Base-by-base conservation (phyloP, 2,329 filamentous ascomycete species). In the Rhinocladiella mackenziei region DNA sequence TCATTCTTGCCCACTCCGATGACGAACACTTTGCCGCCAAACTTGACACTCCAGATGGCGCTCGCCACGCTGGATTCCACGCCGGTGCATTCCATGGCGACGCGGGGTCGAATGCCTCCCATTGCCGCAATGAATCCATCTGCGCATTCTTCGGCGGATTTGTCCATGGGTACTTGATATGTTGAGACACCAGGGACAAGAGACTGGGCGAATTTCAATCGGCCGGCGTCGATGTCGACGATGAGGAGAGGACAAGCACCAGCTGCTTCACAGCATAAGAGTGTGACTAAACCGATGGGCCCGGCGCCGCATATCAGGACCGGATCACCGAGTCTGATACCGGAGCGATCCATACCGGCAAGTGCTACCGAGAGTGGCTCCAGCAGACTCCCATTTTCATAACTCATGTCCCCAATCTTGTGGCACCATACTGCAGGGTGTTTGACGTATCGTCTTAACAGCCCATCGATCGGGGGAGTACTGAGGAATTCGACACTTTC, bases 11-110 rank as follows among this genome's bases (percentile, higher is more conserved):
- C 92, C 2, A 97, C 89, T 29, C 91, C 91, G 55, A 96, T 94
- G 53, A 97, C 84, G 62, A 97, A 97, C 41, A 97, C 91, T 69
- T 94, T 95, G 58, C 92, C 91, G 55, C 91, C 92, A 60, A 97
- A 97, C 70, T 91, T 94, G 64, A 85, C 80, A 7, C 86, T 83
- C 77, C 89, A 92, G 63, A 96, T 91, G 40, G 89, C 88, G 19
- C 86, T 76, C 4, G 81, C 80, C 60, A 97, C 85, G 65, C 84
- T 89, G 69, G 82, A 87, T 73, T 96, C 89, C 11, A 95, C 88
- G 38, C 92, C 92, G 0, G 92, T 97, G 73, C 91, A 97, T 69
- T 97, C 91, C 68, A 97, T 77, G 9, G 82, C 83, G 40, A 95
- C 72, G 13, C 82, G 77, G 0, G 91, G 89, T 69, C 94, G 86